Evolutionary conservation across 1,284 basidiomycete species (phyloP).

Genomic region (Malassezia globosa): DNA sequence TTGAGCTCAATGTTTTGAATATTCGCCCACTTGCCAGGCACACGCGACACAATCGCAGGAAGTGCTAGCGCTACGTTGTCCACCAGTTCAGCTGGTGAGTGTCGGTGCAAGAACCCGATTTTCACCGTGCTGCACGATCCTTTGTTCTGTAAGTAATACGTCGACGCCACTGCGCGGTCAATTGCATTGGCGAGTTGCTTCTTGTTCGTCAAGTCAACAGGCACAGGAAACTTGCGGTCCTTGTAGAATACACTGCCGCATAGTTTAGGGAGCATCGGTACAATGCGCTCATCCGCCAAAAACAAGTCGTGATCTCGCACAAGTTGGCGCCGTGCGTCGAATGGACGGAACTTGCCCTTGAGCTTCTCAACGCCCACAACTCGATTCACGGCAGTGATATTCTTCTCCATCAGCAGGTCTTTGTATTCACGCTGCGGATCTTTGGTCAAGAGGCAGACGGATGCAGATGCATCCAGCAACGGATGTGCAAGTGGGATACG

Average conservation of each 20-base stretch:
- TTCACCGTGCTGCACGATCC: conserved; percentile 56
- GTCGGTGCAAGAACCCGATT: conserved; percentile 61
- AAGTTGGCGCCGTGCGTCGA: conserved; percentile 72
- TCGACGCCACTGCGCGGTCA: conserved; percentile 76
- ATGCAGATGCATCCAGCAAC: conserved; percentile 64
- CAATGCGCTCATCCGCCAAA: conserved; percentile 78
- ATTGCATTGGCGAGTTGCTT: conserved; percentile 82
- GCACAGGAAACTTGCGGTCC: conserved; percentile 86
- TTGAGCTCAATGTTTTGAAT: conserved; percentile 83
- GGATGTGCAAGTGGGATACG: conserved; percentile 61
- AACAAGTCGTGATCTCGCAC: conserved; percentile 83
- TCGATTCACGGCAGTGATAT: conserved; percentile 75
- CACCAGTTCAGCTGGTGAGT: conserved; percentile 62
- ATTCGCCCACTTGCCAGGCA: conserved; percentile 76
- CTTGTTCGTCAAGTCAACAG: conserved; percentile 64
- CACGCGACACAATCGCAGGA: conserved; percentile 60
- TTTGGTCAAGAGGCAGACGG: conserved; percentile 82
- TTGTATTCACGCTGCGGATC: conserved; percentile 94
- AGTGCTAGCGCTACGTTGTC: conserved; percentile 69
- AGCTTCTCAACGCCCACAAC: conserved; percentile 66
- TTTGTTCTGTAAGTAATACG: conserved; percentile 66
- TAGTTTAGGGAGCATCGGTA: conserved; percentile 73
- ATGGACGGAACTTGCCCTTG: conserved; percentile 52
- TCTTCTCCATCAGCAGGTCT: conserved; percentile 65
- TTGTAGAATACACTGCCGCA: conserved; percentile 84